Conservation (phyloP, 1,284 basidiomycete species). For the Fereydounia khargensis region DNA sequence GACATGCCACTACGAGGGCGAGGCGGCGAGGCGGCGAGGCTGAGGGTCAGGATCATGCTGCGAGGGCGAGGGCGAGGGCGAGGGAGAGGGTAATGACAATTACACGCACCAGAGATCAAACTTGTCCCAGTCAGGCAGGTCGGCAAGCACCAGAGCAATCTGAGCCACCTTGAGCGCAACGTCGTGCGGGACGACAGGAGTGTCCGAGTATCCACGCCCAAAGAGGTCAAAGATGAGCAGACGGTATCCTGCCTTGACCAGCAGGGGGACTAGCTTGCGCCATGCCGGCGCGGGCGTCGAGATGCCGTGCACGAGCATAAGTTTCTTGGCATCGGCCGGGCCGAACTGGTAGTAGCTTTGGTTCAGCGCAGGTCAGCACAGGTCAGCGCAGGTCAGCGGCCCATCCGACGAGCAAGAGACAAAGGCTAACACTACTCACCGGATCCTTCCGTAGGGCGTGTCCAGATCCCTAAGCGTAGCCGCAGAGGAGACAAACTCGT, state of each 20-base stretch:
- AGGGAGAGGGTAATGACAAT: too few species aligned
- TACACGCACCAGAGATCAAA: conserved; percentile 27
- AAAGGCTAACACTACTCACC: too few species aligned
- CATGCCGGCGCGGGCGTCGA: conserved; percentile 30
- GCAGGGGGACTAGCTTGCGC: conserved; percentile 12
- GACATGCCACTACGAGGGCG: conserved; percentile 15
- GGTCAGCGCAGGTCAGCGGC: too few species aligned
- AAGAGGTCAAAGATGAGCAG: conserved; percentile 30
- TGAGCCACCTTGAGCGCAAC: conserved; percentile 25
- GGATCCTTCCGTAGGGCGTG: conserved; percentile 24
- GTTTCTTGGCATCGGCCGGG: conserved; percentile 42
- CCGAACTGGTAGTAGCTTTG: conserved; percentile 43
- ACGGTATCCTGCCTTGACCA: conserved; percentile 32
- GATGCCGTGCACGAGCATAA: conserved; percentile 50
- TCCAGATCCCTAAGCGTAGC: too few species aligned
- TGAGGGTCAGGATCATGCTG: background rate
- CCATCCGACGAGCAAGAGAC: too few species aligned
- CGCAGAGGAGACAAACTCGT: too few species aligned
- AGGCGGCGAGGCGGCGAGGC: too few species aligned
- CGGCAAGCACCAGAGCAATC: conserved; percentile 24
- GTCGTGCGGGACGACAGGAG: conserved; percentile 26
- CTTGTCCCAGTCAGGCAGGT: conserved; percentile 27
- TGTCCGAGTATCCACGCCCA: conserved; percentile 32
- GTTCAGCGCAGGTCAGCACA: too few species aligned
- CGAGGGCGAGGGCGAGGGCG: too few species aligned